Conservation (phyloP, 768 basidiomycete species). For the Tricholomella constricta region DNA sequence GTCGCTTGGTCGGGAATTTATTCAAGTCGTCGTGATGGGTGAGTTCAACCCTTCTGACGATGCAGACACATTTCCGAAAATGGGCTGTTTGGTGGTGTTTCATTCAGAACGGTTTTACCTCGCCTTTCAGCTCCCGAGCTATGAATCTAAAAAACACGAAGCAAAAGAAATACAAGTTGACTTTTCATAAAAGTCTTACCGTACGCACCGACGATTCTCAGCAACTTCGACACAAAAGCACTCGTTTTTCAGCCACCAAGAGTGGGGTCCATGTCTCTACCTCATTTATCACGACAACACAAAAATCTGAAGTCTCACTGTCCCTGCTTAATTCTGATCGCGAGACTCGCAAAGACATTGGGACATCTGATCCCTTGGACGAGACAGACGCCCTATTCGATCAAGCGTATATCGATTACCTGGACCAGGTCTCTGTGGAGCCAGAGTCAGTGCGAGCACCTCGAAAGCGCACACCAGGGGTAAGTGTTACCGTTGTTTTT, state of each 20-base stretch:
- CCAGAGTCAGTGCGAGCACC: background rate
- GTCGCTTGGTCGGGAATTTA: too few relatives aligned
- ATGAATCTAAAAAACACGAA: too few relatives aligned
- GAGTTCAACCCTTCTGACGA: too few relatives aligned
- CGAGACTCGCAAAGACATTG: background rate
- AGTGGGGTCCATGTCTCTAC: background rate
- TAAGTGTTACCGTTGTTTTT: background rate
- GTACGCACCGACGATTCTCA: background rate
- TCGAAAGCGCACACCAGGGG: constrained; percentile 3
- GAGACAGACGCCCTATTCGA: background rate
- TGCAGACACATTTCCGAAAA: too few relatives aligned
- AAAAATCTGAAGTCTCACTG: background rate
- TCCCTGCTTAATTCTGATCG: background rate
- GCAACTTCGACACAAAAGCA: background rate
- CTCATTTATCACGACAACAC: background rate
- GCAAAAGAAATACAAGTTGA: constrained; percentile 4
- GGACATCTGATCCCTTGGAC: background rate
- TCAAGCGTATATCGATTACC: constrained; percentile 3
- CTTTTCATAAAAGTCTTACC: background rate
- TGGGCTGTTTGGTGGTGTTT: background rate
- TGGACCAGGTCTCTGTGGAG: background rate
- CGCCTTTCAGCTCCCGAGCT: too few relatives aligned
- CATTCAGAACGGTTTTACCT: background rate
- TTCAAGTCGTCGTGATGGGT: too few relatives aligned
- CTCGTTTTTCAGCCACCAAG: background rate